Evolutionary conservation across 1,139 yeast species (phyloP).

Genomic region (Candida smagusa): DNA sequence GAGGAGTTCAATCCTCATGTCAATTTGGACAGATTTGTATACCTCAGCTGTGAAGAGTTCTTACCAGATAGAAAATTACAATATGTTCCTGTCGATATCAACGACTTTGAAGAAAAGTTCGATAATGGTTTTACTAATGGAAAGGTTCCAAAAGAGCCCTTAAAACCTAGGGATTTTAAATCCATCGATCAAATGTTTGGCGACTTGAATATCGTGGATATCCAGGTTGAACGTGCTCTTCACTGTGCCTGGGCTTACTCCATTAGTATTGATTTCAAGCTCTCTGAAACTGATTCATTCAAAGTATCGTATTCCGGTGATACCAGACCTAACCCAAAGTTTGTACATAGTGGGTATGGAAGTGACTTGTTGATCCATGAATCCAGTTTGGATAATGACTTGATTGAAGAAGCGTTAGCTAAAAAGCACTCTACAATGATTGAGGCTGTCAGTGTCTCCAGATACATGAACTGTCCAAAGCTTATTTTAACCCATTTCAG

Average conservation of each 20-base stretch:
- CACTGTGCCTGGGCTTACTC: constrained; percentile 89
- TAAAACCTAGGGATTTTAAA: constrained; percentile 15
- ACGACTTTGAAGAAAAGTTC: constrained; percentile 31
- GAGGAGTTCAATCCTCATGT: constrained; percentile 22
- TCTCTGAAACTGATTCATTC: constrained; percentile 34
- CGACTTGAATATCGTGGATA: constrained; percentile 26
- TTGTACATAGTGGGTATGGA: constrained; percentile 61
- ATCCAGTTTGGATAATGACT: constrained; percentile 81
- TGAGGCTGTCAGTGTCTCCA: constrained; percentile 75
- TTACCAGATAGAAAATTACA: constrained; percentile 26
- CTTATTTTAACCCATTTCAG: constrained; percentile 87
- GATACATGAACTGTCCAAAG: constrained; percentile 68
- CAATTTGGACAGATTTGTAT: constrained; percentile 43
- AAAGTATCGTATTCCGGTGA: constrained; percentile 91
- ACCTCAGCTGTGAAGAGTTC: constrained; percentile 69
- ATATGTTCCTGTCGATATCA: constrained; percentile 25
- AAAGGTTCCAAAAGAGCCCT: constrained; percentile 18
- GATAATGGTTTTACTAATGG: constrained; percentile 18
- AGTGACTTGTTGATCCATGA: constrained; percentile 87
- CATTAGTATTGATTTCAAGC: constrained; percentile 51
- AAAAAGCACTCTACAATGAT: constrained; percentile 89
- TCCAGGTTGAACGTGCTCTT: constrained; percentile 68
- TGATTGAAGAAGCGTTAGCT: constrained; percentile 74
- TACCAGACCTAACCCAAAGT: constrained; percentile 71
- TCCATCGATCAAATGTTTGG: constrained; percentile 21